Conservation (phyloP, 1,139 yeast genomes). For the Casaregolazyma suthepensis region DNA sequence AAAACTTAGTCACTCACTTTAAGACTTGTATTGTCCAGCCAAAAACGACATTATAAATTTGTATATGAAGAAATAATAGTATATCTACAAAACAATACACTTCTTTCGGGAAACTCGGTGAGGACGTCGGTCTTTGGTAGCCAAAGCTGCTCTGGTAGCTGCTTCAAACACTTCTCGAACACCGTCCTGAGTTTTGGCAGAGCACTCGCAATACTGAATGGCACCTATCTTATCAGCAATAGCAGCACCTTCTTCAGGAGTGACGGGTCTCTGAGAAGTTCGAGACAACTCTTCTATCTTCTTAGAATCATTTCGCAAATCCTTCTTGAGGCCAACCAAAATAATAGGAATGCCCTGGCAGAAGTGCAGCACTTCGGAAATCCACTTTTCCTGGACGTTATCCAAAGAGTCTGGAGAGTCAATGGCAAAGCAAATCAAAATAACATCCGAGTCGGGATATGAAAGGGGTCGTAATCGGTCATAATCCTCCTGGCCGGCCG, state of each 20-base stretch:
- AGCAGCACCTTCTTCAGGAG: conserved; percentile 76
- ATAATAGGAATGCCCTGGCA: conserved; percentile 95
- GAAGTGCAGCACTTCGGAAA: conserved; percentile 87
- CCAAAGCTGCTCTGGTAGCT: conserved; percentile 84
- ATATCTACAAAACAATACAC: conserved; percentile 51
- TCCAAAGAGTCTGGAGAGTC: conserved; percentile 90
- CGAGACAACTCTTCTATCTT: conserved; percentile 77
- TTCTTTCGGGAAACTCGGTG: conserved; percentile 27
- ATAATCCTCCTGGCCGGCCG: conserved; percentile 97
- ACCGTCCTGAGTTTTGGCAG: conserved; percentile 76
- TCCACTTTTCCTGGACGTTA: conserved; percentile 93
- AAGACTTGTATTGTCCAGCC: background rate
- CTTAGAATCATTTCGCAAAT: conserved; percentile 69
- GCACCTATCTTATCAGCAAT: conserved; percentile 82
- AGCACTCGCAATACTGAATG: conserved; percentile 73
- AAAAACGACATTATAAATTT: conserved; percentile 8
- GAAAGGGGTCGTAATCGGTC: conserved; percentile 91
- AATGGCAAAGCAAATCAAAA: conserved; percentile 84
- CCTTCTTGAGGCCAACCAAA: conserved; percentile 84
- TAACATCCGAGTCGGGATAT: conserved; percentile 90
- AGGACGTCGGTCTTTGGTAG: conserved; percentile 44
- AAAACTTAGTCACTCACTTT: too few relatives aligned
- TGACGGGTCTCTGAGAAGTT: conserved; percentile 80
- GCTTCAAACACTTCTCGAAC: conserved; percentile 76
- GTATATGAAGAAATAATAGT: conserved; percentile 7